Conservation (phyloP, 2,329 filamentous ascomycete genomes). For the Arthroderma sp. region DNA sequence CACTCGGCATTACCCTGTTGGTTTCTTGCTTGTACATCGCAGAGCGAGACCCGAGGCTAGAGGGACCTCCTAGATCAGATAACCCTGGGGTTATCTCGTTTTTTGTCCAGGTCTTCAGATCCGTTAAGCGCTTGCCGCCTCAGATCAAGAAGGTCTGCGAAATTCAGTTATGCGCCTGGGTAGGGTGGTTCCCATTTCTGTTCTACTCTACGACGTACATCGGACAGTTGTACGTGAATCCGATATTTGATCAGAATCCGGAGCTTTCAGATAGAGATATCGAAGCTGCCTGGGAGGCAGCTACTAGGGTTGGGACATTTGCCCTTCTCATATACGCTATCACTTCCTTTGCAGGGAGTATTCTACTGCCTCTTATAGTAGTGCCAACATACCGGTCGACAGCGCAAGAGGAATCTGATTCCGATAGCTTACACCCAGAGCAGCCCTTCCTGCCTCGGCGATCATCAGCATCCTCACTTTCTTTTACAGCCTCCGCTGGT, state of each 20-base stretch:
- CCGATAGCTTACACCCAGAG: constrained; percentile 6
- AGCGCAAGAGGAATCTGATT: constrained; percentile 4
- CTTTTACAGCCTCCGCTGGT: constrained; percentile 20
- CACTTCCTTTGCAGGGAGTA: constrained; percentile 67
- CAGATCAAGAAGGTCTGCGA: constrained; percentile 72
- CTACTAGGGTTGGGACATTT: constrained; percentile 76
- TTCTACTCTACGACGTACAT: constrained; percentile 94
- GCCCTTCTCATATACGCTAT: constrained; percentile 80
- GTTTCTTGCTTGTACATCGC: constrained; percentile 57
- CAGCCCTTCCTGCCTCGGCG: constrained; percentile 15
- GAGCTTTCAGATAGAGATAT: constrained; percentile 64
- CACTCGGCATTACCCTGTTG: constrained; percentile 54
- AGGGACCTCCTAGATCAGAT: constrained; percentile 47
- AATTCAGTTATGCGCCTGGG: constrained; percentile 78
- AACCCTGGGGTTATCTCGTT: constrained; percentile 60
- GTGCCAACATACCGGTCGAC: constrained; percentile 54
- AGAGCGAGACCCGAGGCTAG: constrained; percentile 68
- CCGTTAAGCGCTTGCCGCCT: constrained; percentile 63
- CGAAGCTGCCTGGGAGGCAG: constrained; percentile 67
- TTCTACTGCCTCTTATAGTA: constrained; percentile 74
- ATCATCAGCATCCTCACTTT: constrained; percentile 21
- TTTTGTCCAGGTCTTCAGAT: constrained; percentile 63
- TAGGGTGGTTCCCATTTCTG: constrained; percentile 89
- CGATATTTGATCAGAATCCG: constrained; percentile 62
- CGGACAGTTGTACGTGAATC: constrained; percentile 82